phyloP scores from a whole-genome alignment of 306 rosid genomes.

The Corylus heterophylla region DNA sequence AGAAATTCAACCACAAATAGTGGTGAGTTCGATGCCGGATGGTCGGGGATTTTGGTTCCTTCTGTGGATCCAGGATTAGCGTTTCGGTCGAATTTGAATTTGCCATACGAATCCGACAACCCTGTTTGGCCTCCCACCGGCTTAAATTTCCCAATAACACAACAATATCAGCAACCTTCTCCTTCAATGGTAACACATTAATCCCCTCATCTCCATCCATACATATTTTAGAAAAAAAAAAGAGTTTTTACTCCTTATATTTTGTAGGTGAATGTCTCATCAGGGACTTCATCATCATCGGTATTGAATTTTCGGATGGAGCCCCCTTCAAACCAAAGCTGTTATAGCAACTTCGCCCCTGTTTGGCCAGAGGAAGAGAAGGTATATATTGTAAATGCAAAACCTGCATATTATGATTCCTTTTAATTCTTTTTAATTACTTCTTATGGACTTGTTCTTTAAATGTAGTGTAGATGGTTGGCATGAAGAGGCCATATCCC shows the following conservation, averaged over 20 bases:
- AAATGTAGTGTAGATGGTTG: slow-evolving; percentile 46
- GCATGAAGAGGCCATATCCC: slow-evolving; percentile 71
- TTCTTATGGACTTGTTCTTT: slow-evolving; percentile 1
- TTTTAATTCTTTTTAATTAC: no score
- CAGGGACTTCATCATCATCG: slow-evolving; percentile 48
- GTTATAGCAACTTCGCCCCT: slow-evolving; percentile 32
- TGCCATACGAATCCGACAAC: slow-evolving; percentile 46
- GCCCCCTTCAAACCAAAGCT: slow-evolving; percentile 99
- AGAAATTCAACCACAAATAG: slow-evolving; percentile 23
- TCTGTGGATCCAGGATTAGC: slow-evolving; percentile 50
- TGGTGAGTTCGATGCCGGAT: slow-evolving; percentile 39
- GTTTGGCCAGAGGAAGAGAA: slow-evolving; percentile 44
- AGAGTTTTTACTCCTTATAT: not conserved
- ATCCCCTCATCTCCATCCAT: no score
- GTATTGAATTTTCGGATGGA: slow-evolving; percentile 49
- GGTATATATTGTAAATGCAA: slow-evolving; percentile 37
- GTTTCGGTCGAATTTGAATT: slow-evolving; percentile 33
- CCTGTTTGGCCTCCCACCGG: slow-evolving; percentile 40
- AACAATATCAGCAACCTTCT: slow-evolving; percentile 42
- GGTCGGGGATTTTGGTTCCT: slow-evolving; percentile 22
- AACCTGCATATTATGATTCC: not conserved
- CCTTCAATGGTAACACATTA: slow-evolving; percentile 48
- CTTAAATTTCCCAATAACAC: slow-evolving; percentile 38
- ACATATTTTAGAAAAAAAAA: no score
- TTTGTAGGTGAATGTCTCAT: slow-evolving; percentile 60